These are phyloP conservation scores for Aspergillus glaucus DNA, from an alignment of 2,329 filamentous ascomycete species.

Conservation along the genomic window DNA sequence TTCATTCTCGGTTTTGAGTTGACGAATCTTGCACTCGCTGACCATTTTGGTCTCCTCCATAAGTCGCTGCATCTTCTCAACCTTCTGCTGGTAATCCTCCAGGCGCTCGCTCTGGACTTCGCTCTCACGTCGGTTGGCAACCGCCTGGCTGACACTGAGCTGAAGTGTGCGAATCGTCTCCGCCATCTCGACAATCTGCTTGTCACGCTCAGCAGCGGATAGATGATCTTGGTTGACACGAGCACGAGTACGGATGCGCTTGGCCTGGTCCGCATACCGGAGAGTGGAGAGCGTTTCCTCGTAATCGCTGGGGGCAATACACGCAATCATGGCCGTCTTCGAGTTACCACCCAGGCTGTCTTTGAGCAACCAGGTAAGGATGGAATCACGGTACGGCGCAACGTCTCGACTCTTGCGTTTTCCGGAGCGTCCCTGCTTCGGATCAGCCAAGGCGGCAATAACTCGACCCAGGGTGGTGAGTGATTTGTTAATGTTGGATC, in stretches of 20 bases:
- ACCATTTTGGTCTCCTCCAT: conserved; percentile 94
- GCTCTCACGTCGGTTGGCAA: conserved; percentile 66
- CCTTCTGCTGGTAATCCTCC: conserved; percentile 90
- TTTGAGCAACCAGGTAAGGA: conserved; percentile 79
- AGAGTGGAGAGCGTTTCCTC: conserved; percentile 95
- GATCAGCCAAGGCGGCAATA: conserved; percentile 80
- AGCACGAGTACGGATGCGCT: conserved; percentile 89
- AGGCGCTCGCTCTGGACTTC: conserved; percentile 74
- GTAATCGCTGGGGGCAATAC: conserved; percentile 91
- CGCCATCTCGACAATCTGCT: conserved; percentile 88
- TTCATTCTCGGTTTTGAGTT: conserved; percentile 83
- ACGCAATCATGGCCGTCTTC: conserved; percentile 99
- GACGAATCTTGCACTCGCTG: conserved; percentile 87
- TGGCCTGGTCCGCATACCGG: conserved; percentile 95
- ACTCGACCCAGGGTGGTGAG: conserved; percentile 91
- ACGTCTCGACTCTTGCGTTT: conserved; percentile 62
- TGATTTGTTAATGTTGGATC: conserved; percentile 98
- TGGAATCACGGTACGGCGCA: conserved; percentile 89
- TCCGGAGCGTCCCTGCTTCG: conserved; percentile 54
- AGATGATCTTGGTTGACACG: conserved; percentile 94
- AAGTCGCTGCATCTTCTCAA: conserved; percentile 81
- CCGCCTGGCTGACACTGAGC: conserved; percentile 59
- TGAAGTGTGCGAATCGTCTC: conserved; percentile 87
- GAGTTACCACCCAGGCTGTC: conserved; percentile 94
- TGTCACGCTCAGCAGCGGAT: conserved; percentile 85